A percentile compares a stretch with the other conserved stretches of the same genome.
These are phyloP conservation scores for Pichia ethanolica DNA, from an alignment of 805 yeast species.

Conservation along the genomic window DNA sequence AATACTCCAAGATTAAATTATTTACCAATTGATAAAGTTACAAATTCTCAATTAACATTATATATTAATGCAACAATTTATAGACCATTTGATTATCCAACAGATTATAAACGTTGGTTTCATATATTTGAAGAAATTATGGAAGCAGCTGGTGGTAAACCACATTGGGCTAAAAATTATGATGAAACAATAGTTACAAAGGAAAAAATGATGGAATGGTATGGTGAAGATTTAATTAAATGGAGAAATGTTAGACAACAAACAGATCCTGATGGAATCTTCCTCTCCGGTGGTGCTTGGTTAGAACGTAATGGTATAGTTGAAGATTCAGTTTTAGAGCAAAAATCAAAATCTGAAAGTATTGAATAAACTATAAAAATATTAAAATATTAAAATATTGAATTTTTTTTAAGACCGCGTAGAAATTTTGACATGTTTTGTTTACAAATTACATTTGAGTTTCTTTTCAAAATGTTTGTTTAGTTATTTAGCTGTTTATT, in stretches of 20 bases:
- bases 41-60: constrained; percentile 73
- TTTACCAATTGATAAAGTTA: constrained; percentile 43
- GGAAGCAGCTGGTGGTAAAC: constrained; percentile 78
- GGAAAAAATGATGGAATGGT: constrained; percentile 65
- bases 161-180: constrained; percentile 98
- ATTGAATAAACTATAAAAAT: too few species aligned
- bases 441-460: too few species aligned
- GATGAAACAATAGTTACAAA: constrained; percentile 79
- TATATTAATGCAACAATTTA: constrained; percentile 93
- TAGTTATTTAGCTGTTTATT: too few species aligned
- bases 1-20: constrained; percentile 63
- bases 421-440: too few species aligned
- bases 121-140: constrained; percentile 72
- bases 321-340: constrained; percentile 15
- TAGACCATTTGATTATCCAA: constrained; percentile 77
- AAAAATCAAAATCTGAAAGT: too few species aligned
- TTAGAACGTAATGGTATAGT: constrained; percentile 70
- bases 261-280: constrained; percentile 77
- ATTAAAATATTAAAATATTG: too few species aligned
- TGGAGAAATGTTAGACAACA: constrained; percentile 59
- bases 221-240: constrained; percentile 56
- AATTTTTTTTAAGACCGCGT: too few species aligned
- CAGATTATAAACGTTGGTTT: constrained; percentile 76
- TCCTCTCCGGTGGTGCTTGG: constrained; percentile 76
- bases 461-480: too few species aligned